Evolutionary conservation across 768 basidiomycete genomes (phyloP).

Genomic region (Russula virescens): DNA sequence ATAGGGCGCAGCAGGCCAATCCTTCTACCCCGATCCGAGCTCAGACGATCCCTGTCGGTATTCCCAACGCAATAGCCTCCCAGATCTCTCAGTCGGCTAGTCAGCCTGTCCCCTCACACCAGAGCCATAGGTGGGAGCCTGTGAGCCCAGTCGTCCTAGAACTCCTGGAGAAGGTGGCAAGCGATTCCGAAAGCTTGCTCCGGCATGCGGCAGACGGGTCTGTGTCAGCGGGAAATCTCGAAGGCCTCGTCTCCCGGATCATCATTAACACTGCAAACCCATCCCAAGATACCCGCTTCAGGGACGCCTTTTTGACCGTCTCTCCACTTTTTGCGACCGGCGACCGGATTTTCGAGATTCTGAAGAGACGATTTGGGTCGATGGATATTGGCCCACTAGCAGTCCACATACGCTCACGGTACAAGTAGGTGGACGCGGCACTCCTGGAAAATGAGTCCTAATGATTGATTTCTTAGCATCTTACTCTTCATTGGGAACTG

Average conservation of each 20-base stretch:
- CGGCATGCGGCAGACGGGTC: constrained; percentile 2
- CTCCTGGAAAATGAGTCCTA: neutral
- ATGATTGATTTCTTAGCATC: neutral
- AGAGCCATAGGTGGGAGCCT: neutral
- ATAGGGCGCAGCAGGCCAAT: too few species aligned
- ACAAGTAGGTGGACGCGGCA: neutral
- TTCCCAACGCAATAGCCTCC: neutral
- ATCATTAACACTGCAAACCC: neutral
- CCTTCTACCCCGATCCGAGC: neutral
- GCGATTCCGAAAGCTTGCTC: constrained; percentile 5
- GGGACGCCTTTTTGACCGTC: constrained; percentile 3
- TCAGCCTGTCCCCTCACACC: neutral
- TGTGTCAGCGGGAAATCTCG: constrained; percentile 14
- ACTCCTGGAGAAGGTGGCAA: neutral
- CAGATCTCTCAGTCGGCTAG: neutral
- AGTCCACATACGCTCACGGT: neutral
- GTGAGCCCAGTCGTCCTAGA: neutral
- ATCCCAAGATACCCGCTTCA: neutral
- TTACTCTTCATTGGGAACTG: constrained; percentile 16
- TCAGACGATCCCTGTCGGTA: neutral
- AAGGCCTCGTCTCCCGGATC: constrained; percentile 9
- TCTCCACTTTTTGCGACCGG: constrained; percentile 11
- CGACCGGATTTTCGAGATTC: constrained; percentile 4
- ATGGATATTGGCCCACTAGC: neutral
- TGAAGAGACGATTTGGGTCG: constrained; percentile 12